phyloP scores from a whole-genome alignment of 768 basidiomycete genomes.

The Rhizopogon vinicolor region DNA sequence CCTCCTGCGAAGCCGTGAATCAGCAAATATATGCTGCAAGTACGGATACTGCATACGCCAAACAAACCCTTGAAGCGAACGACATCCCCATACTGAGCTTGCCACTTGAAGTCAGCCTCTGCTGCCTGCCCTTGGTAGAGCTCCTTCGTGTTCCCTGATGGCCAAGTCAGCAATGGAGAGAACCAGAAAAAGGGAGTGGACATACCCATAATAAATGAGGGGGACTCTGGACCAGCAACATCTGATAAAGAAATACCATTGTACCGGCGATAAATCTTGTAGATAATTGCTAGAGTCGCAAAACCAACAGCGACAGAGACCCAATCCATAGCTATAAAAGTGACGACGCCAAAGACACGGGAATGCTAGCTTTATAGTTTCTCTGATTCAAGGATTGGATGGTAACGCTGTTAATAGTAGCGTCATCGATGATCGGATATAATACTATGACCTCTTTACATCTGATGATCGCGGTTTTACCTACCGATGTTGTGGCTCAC shows the following conservation, averaged over 20 bases:
- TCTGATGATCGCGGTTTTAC: too few species aligned
- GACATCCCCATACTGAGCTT: conserved; percentile 23
- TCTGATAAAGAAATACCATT: conserved; percentile 9
- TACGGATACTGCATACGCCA: conserved; percentile 12
- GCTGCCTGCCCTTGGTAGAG: conserved; percentile 23
- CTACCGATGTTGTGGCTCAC: too few species aligned
- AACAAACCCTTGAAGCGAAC: conserved; percentile 24
- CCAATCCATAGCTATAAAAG: conserved; percentile 8
- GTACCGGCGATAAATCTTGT: neutral
- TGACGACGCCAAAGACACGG: neutral
- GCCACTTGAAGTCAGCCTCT: conserved; percentile 25
- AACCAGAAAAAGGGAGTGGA: neutral
- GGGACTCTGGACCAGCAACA: conserved; percentile 15
- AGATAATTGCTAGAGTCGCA: conserved; percentile 4
- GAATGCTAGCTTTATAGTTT: neutral
- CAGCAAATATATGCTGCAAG: conserved; percentile 2
- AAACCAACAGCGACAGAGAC: neutral
- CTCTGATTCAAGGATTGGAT: too few species aligned
- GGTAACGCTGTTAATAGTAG: too few species aligned
- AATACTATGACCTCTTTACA: too few species aligned
- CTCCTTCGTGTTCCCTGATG: conserved; percentile 24
- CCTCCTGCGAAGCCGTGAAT: conserved; percentile 26
- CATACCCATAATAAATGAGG: conserved; percentile 18
- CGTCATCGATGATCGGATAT: too few species aligned
- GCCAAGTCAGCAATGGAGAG: conserved; percentile 17